phyloP scores from a whole-genome alignment of 192 early-diverging fungal genomes.

The Dissophora globulifera region DNA sequence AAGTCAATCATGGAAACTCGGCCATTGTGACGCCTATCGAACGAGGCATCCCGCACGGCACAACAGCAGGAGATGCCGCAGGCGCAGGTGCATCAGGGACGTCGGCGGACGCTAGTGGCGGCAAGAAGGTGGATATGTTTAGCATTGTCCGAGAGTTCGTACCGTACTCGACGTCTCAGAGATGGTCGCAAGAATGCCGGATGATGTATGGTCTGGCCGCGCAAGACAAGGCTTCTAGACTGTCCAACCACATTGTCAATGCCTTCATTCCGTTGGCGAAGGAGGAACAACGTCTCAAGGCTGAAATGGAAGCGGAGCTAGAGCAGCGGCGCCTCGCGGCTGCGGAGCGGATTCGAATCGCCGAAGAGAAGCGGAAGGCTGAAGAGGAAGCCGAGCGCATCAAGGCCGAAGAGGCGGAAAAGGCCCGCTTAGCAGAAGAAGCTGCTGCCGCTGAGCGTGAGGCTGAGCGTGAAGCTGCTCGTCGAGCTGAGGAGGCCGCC shows the following conservation, averaged over 20 bases:
- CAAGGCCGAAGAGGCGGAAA: constrained; percentile 56
- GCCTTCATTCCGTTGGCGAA: constrained; percentile 79
- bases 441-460: constrained; percentile 46
- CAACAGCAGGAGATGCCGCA: constrained; percentile 52
- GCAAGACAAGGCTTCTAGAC: constrained; percentile 66
- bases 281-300: constrained; percentile 68
- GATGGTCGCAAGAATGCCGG: constrained; percentile 89
- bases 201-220: constrained; percentile 78
- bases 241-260: constrained; percentile 75
- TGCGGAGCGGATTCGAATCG: constrained; percentile 63
- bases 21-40: constrained; percentile 17
- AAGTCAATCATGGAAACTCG: constrained; percentile 32
- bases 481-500: constrained; percentile 40
- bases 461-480: constrained; percentile 49
- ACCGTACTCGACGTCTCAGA: constrained; percentile 75
- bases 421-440: constrained; percentile 36
- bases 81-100: constrained; percentile 37
- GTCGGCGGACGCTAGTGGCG: constrained; percentile 25
- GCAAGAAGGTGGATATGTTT: constrained; percentile 50
- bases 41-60: not conserved
- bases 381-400: constrained; percentile 60
- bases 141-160: constrained; percentile 75
- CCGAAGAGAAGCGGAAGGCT: constrained; percentile 49
- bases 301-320: constrained; percentile 64
- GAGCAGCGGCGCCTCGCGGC: constrained; percentile 62